Evolutionary conservation across 352 stramenopile species (phyloP).

Genomic region (Phytophthora constricta): DNA sequence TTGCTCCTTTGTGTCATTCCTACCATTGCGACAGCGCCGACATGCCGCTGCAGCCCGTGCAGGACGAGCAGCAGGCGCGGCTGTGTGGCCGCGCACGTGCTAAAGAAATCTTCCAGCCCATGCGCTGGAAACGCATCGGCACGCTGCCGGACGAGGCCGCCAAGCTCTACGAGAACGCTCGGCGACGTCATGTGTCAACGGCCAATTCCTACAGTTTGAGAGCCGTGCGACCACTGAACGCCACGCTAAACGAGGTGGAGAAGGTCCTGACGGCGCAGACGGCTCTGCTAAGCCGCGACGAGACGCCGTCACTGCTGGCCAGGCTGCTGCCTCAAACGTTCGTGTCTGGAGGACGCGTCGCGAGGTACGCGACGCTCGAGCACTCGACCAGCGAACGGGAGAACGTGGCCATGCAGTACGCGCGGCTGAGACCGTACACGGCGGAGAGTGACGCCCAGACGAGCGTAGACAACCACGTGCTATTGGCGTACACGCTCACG

Average conservation of each 20-base stretch:
- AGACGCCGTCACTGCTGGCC: conserved; percentile 42
- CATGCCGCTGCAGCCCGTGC: conserved; percentile 42
- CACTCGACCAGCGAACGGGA: conserved; percentile 73
- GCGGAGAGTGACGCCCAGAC: conserved; percentile 7
- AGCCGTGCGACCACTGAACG: conserved; percentile 58
- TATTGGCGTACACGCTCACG: conserved; percentile 68
- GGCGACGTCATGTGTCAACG: not conserved
- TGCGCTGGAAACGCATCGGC: conserved; percentile 73
- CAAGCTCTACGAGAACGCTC: conserved; percentile 64
- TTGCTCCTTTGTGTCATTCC: not conserved
- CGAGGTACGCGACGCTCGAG: conserved; percentile 55
- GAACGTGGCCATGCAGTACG: conserved; percentile 63
- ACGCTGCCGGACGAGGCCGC: conserved; percentile 56
- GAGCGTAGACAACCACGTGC: conserved; percentile 55
- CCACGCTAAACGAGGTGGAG: conserved; percentile 60
- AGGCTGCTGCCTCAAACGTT: conserved; percentile 54
- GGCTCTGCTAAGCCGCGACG: conserved; percentile 24
- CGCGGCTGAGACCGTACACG: conserved; percentile 47
- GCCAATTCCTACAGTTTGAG: conserved; percentile 52
- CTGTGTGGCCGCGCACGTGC: conserved; percentile 55
- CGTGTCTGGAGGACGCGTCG: conserved; percentile 45
- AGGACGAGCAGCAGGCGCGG: conserved; percentile 65
- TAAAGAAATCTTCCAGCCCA: conserved; percentile 74
- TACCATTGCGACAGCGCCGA: not conserved
- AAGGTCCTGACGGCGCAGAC: conserved; percentile 53